Conservation (phyloP, 169 alveolate genomes). For the Cryptosporidium viatorum region DNA sequence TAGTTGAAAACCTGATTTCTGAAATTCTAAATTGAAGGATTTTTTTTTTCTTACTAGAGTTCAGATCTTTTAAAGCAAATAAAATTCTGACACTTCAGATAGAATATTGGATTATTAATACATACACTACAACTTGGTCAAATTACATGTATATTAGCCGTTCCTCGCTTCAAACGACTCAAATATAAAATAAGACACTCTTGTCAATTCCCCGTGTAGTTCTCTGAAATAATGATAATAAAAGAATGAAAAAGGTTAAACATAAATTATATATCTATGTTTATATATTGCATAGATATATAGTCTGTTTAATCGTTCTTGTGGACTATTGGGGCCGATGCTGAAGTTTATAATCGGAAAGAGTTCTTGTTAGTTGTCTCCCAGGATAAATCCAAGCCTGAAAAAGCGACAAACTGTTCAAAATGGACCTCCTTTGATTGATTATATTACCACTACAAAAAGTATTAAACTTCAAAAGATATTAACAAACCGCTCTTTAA, state of each 20-base stretch:
- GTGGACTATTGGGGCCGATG: neutral
- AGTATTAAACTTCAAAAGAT: neutral
- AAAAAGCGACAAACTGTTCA: neutral
- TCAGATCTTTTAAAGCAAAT: conserved; percentile 5
- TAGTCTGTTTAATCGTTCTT: neutral
- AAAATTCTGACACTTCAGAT: neutral
- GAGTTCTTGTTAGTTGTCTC: conserved; percentile 1
- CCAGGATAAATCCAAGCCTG: conserved; percentile 13
- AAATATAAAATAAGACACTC: neutral
- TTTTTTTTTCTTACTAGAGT: conserved; percentile 1
- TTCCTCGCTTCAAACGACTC: conserved; percentile 14
- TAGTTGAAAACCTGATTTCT: conserved; percentile 20
- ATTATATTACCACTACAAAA: conserved; percentile 2
- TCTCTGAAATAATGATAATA: no score
- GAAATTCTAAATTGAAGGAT: conserved; percentile 8
- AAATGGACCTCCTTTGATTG: neutral
- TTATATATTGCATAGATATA: neutral
- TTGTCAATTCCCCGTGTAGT: neutral
- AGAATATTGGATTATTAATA: neutral
- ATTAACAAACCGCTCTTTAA: neutral
- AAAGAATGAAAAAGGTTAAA: neutral
- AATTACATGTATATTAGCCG: conserved; percentile 3
- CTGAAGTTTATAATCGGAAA: neutral
- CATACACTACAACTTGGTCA: conserved; percentile 39
- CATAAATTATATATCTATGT: neutral